Base-by-base conservation (phyloP, 495 filamentous ascomycete species). In the Aspergillus avenaceus region DNA sequence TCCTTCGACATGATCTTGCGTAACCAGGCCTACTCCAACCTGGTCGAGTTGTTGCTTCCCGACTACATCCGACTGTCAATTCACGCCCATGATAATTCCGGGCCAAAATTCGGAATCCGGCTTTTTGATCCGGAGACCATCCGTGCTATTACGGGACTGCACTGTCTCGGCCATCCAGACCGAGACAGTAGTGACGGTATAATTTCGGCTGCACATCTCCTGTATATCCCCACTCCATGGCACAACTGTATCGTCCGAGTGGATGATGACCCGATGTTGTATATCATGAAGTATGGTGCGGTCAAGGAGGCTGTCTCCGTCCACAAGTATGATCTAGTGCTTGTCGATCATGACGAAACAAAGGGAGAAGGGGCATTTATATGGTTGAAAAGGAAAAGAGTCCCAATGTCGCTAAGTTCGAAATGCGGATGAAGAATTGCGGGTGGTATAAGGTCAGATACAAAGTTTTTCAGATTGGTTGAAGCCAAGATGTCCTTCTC, bases 181-280 rank as follows among this genome's bases (percentile, higher is more conserved):
- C 8, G 16, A 7, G 13, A 38, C 34, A 8, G 6, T 9, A n/a
- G 14, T 6, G 29, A 32, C 12, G 4, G 29, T n/a, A 32, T 32
- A 8, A 8, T n/a, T 16, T 45, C 49, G 1, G 16, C 27, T 6
- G 13, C 27, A 2, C 19, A 72, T 32, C 49, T 66, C 11, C 60
- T 73, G 1, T 69, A 75, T 32, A 66, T 74, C 12, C 70, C 72
- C 0, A 73, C 70, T 0, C 69, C 72, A 8, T 75, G 72, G 71
- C 71, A 75, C 41, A 74, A 72, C 47, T 61, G 50, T 13, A 57
- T 75, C 8, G 59, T 63, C 9, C 56, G 64, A 21, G 37, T 75
- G 0, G 40, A 14, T 18, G 34, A 18, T 19, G 34, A 38, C 11
- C 34, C 34, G 2, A 38, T 8, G 3, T 18, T 38, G 1, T 38